These are phyloP conservation scores for Flaveria floridana DNA, from an alignment of 140 eudicot genomes.

Conservation along the genomic window DNA sequence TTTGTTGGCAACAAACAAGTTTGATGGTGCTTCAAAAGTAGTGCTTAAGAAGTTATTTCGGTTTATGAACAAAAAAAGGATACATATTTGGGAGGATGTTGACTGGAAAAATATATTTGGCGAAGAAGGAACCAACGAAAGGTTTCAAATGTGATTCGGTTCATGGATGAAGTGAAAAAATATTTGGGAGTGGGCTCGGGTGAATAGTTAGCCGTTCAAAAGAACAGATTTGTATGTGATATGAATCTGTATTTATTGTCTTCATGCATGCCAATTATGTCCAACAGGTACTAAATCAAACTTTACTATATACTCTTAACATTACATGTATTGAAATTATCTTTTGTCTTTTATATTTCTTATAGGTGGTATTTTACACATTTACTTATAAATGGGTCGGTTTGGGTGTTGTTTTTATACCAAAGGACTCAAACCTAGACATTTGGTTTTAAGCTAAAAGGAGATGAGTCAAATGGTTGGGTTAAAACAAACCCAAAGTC, in stretches of 20 bases:
- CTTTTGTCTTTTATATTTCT: not conserved
- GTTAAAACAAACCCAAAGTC: not conserved
- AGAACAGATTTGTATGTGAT: not conserved
- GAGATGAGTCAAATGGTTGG: not conserved
- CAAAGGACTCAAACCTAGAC: not conserved
- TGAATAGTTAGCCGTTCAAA: not conserved
- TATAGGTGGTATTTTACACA: not conserved
- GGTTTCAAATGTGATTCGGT: not conserved
- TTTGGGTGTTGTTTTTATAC: not conserved
- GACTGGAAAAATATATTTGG: not conserved
- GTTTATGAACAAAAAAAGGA: conserved; percentile 1
- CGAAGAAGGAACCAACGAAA: not conserved
- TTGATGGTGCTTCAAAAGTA: conserved; percentile 26
- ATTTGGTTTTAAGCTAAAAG: not conserved
- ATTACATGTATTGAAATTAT: not conserved
- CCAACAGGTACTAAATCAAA: conserved; percentile 1
- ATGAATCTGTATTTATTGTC: not conserved
- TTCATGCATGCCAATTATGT: not conserved
- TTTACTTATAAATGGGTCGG: not conserved
- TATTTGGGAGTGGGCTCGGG: not conserved
- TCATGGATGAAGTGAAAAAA: not conserved
- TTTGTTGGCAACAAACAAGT: conserved; percentile 11
- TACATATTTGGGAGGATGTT: not conserved
- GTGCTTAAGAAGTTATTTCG: conserved; percentile 27
- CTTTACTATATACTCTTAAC: not conserved